Conservation (phyloP, 2,329 filamentous ascomycete genomes). For the Thelonectria discophora region DNA sequence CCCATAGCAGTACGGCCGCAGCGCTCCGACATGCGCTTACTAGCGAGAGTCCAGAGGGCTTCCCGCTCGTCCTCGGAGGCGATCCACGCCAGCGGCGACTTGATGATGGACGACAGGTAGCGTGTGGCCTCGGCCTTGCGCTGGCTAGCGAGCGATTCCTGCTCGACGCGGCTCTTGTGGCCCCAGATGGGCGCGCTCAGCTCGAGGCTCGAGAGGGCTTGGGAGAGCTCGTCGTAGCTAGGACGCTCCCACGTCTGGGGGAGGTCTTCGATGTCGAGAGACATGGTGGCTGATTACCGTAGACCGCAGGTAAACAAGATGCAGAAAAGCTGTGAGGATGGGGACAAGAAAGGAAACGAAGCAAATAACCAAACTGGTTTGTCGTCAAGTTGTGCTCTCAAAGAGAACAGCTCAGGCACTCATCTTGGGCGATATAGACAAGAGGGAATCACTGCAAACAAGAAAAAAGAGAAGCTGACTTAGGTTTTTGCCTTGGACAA, state of each 20-base stretch:
- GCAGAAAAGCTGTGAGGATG: neutral
- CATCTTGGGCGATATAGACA: conserved; percentile 16
- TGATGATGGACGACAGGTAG: conserved; percentile 76
- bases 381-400: conserved; percentile 18
- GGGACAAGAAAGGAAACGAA: conserved; percentile 1
- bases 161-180: conserved; percentile 51
- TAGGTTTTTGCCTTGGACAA: no score
- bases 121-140: conserved; percentile 63
- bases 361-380: neutral
- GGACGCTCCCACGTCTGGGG: conserved; percentile 86
- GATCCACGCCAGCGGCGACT: conserved; percentile 74
- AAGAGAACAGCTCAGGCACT: conserved; percentile 24
- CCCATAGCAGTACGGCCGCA: conserved; percentile 76
- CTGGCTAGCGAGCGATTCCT: conserved; percentile 52
- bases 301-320: neutral
- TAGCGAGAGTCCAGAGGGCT: conserved; percentile 79
- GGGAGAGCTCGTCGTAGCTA: conserved; percentile 68
- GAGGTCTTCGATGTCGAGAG: conserved; percentile 64
- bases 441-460: neutral
- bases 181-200: conserved; percentile 76
- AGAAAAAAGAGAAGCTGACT: no score
- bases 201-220: conserved; percentile 72
- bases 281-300: conserved; percentile 40
- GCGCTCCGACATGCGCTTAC: conserved; percentile 81
- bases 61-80: conserved; percentile 72